Evolutionary conservation across 345 rosid genomes (phyloP), one percentile per base, ranked within the genome.

Genomic region (Ceriops zippeliana): DNA sequence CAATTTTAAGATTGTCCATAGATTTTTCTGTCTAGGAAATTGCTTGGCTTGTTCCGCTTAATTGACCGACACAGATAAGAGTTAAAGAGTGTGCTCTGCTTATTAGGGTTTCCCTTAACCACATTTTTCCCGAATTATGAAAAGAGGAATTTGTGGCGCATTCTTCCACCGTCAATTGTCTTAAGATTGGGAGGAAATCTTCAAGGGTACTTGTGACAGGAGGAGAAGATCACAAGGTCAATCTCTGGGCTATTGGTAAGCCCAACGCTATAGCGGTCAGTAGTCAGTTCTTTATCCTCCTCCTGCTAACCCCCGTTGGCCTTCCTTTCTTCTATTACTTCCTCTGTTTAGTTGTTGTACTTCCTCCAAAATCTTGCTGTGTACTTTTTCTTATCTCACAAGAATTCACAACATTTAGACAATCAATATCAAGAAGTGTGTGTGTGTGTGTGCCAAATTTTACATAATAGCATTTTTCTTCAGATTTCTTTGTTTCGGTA

Each of bases 241-340:
- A 95, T 83, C 93, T 95, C 62, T 95, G 99, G 99, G 96, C 99
- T 83, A 95, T 95, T 63, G 99, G 99, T 77, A 95, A 95, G 82
- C 99, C 99, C 81, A 91, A 95, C 66, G 92, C 99, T 57, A 85
- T 95, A 78, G 85, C 87, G 97, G 99, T 93, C 65, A 90, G 95
- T 85, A 47, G 69, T 47, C 26, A 57, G 60, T 26, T 72, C 66
- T 69, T 30, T 27, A 7, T 58, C 7, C 1, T 61, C 20, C 19
- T 24, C 5, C 2, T 42, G 19, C 35, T 32, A 47, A 6, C 26
- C 49, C 5, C 37, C 24, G 57, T 46, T 66, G 47, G 70, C 6
- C 61, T 35, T 51, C 58, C 20, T 58, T 27, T 54, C 59, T 56
- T 22, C 10, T 24, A 8, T 7, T 56, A 22, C 11, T 56, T 13